Evolutionary conservation across 208 protist species (phyloP), one percentile per base, ranked within the genome.

Genomic region (Leishmania tarentolae): DNA sequence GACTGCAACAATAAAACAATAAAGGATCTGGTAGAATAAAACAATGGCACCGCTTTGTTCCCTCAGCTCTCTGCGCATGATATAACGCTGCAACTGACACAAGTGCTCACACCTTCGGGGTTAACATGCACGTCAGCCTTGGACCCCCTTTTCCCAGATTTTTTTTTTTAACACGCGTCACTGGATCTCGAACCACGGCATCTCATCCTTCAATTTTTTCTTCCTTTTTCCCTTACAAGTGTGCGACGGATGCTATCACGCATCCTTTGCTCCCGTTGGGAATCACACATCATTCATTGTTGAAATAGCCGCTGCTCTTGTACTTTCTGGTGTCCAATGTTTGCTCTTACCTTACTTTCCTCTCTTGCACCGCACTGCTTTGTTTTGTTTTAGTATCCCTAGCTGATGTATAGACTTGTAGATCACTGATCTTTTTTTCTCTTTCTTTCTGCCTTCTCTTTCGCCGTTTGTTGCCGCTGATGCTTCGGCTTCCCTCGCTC

Each of bases 341-440:
- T 70, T 42, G 13, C 4, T n/a, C 19, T 4, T 71, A 3, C 40
- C 24, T n/a, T 21, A 31, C 15, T 35, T 71, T 31, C 13, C 28
- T 40, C 9, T 31, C 31, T 66, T 13, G 24, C 59, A 37, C n/a
- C 2, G 3, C 59, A 19, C 59, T 37, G 59, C 59, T 35, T 15
- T 35, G 31, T 17, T 65, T 2, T 61, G 13, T 28, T 63, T 47
- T 6, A 52, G n/a, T 80, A 37, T 15, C 11, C 7, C 46, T 40
- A 4, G 56, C 59, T 66, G 9, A 61, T 66, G n/a, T 37, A 61
- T n/a, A 31, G 24, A 11, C n/a, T 17, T 66, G 24, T 61, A 13
- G 56, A 13, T 13, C 24, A 24, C 6, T 42, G 44, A 7, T 0
- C 65, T 40, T 63, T 81, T 70, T 85, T 86, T 83, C 63, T 84